Evolutionary conservation across 495 filamentous ascomycete genomes (phyloP).

Genomic region (Amphirosellinia nigrospora): DNA sequence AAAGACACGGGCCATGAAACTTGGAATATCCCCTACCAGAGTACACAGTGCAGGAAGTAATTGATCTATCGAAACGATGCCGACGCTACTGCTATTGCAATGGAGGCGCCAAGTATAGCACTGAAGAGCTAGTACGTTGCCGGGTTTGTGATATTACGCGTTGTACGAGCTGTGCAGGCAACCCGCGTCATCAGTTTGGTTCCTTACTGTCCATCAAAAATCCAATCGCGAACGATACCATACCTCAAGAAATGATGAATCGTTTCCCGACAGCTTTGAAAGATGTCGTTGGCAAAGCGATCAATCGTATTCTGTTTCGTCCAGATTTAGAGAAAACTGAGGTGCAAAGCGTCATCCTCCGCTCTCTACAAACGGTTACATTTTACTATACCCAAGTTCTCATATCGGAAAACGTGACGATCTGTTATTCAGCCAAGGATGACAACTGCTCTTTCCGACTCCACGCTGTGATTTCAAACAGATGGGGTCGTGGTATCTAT

Average conservation of each 20-base stretch:
- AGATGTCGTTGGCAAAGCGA: neutral
- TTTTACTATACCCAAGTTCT: conserved; percentile 44
- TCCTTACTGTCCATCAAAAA: neutral
- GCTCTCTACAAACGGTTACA: conserved; percentile 3
- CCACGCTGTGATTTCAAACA: conserved; percentile 38
- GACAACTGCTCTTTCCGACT: conserved; percentile 38
- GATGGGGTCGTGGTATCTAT: conserved; percentile 39
- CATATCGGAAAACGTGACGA: conserved; percentile 42
- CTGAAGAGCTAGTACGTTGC: conserved; percentile 31
- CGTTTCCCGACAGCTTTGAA: conserved; percentile 29
- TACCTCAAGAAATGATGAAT: conserved; percentile 25
- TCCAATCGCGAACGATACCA: conserved; percentile 22
- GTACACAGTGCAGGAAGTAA: neutral
- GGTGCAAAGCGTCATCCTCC: neutral
- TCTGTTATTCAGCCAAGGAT: conserved; percentile 37
- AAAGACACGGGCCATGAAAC: neutral
- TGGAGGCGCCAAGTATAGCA: conserved; percentile 39
- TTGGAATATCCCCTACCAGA: neutral
- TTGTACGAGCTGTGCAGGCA: conserved; percentile 43
- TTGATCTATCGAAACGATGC: conserved; percentile 24
- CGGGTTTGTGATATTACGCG: conserved; percentile 29
- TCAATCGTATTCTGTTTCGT: conserved; percentile 13
- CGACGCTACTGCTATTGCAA: conserved; percentile 44
- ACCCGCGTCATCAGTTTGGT: conserved; percentile 41
- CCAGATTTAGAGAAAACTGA: neutral